Evolutionary conservation across 1,284 basidiomycete genomes (phyloP), one percentile per base, ranked within the genome.

Genomic region (Heterobasidion occidentale): DNA sequence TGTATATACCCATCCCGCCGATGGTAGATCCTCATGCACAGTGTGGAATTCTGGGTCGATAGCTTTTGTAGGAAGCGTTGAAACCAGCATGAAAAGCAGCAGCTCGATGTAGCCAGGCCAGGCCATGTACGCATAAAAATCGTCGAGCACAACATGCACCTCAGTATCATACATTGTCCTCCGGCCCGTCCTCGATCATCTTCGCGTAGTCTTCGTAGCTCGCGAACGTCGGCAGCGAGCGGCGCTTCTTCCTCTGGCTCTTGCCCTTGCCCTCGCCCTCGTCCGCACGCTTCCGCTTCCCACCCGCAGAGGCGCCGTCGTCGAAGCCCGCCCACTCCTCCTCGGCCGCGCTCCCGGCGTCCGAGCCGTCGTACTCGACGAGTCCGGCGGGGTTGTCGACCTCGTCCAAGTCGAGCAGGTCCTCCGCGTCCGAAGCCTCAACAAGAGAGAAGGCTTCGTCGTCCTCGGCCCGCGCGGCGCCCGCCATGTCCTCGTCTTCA

Each of bases 131-230:
- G 27, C 19, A 48, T 1, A 8, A 42, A 42, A 8, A 42, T n/a
- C 11, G 12, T 11, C 38, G n/a, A 1, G n/a, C 7, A 12, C 3
- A n/a, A 42, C 38, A 42, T n/a, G 38, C 7, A 42, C 5, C 5
- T 27, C 5, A 27, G 5, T 27, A 35, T 19, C 42, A 86, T 33
- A 87, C 76, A 68, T 86, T 75, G 65, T 91, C 88, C 70, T 91
- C 88, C 15, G 82, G 80, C 19, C 77, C 88, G 58, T 88, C 88
- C 67, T 96, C 94, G 61, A 98, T 94, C 77, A 98, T 79, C 71
- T 84, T 89, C 51, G 90, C 91, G 66, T 97, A 99, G 63, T 98
- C 96, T 60, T 98, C 96, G 62, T 96, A 96, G 67, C 86, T 91
- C 2, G 92, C 96, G 66, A 99, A 98, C 35, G 87, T 90, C 1